Evolutionary conservation across 192 early-diverging fungal species (phyloP).

Genomic region (Backusella tuberculispora): DNA sequence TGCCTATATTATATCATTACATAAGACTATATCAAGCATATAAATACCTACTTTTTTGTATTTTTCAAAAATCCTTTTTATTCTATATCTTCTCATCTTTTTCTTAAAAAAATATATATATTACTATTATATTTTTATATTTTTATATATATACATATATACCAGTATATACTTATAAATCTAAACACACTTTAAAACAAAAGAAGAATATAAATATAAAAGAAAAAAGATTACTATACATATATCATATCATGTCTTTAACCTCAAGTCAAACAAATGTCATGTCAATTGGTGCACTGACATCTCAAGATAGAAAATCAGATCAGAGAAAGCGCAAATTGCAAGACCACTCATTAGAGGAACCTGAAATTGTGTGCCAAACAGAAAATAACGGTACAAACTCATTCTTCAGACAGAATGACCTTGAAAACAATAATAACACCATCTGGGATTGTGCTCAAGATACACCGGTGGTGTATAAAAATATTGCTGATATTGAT

Average conservation of each 20-base stretch:
- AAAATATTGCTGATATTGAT: background rate
- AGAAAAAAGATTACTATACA: background rate
- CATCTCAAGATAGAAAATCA: background rate
- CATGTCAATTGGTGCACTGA: constrained; percentile 18
- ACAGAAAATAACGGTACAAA: too few species aligned
- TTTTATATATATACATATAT: background rate
- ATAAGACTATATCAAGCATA: background rate
- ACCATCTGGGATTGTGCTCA: background rate
- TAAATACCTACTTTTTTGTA: background rate
- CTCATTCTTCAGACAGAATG: too few species aligned
- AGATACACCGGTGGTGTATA: background rate
- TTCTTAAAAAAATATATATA: too few species aligned
- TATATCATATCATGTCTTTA: background rate
- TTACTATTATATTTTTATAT: too few species aligned
- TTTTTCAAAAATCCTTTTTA: too few species aligned
- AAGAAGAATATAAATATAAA: background rate
- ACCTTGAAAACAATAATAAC: background rate
- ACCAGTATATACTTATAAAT: too few species aligned
- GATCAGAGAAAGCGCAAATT: background rate
- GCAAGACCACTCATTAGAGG: too few species aligned
- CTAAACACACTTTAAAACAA: background rate
- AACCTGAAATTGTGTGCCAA: too few species aligned
- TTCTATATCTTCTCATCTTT: background rate
- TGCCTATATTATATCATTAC: background rate
- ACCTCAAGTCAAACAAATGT: background rate